phyloP scores from a whole-genome alignment of 2,329 filamentous ascomycete genomes.

The Blastomyces silverae region DNA sequence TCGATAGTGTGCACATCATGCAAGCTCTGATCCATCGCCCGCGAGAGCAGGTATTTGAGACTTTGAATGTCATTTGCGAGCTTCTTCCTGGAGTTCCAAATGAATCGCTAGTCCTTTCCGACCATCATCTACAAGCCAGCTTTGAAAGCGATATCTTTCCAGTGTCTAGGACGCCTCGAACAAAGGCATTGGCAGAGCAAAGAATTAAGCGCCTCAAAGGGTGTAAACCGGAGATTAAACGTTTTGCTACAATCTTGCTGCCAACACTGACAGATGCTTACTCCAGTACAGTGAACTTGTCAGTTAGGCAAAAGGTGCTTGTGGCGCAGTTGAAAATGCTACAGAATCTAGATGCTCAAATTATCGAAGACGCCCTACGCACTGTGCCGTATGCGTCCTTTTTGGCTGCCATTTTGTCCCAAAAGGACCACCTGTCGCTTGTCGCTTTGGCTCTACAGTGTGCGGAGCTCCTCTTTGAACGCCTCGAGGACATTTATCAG shows the following conservation, averaged over 20 bases:
- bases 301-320: slow-evolving; percentile 88
- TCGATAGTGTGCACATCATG: slow-evolving; percentile 97
- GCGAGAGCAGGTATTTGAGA: slow-evolving; percentile 93
- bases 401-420: slow-evolving; percentile 86
- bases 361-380: slow-evolving; percentile 77
- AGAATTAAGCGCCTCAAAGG: slow-evolving; percentile 70
- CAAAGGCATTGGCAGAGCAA: slow-evolving; percentile 61
- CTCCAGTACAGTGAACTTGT: slow-evolving; percentile 93
- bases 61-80: slow-evolving; percentile 94
- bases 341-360: slow-evolving; percentile 78
- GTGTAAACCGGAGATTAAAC: slow-evolving; percentile 81
- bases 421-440: slow-evolving; percentile 83
- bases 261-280: slow-evolving; percentile 95
- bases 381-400: slow-evolving; percentile 94
- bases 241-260: slow-evolving; percentile 87
- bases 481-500: slow-evolving; percentile 79
- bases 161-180: slow-evolving; percentile 28
- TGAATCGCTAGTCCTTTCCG: slow-evolving; percentile 47
- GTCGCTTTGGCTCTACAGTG: slow-evolving; percentile 84
- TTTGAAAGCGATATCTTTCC: slow-evolving; percentile 42
- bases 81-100: slow-evolving; percentile 69
- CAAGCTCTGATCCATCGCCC: slow-evolving; percentile 94
- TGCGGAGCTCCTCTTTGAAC: slow-evolving; percentile 75
- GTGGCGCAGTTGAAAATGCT: slow-evolving; percentile 97
- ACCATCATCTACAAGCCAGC: slow-evolving; percentile 42